phyloP scores from a whole-genome alignment of 139 green algal species.

The Bryopsis sp. region DNA sequence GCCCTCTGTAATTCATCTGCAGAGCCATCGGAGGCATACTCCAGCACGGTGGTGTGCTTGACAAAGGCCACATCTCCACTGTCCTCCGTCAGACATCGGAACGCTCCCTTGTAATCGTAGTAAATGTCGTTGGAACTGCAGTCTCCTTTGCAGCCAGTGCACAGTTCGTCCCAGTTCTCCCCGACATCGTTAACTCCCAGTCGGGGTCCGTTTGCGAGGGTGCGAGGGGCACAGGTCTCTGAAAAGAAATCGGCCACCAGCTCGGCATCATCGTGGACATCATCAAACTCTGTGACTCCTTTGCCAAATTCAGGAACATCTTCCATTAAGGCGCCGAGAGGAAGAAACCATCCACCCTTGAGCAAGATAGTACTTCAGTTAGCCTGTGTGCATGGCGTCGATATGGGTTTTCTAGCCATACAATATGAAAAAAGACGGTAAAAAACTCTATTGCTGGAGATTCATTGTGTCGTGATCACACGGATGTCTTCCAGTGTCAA shows the following conservation, averaged over 20 bases:
- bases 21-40: neutral
- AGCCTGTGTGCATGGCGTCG: neutral
- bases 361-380: neutral
- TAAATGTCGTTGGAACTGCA: neutral
- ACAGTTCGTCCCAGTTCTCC: neutral
- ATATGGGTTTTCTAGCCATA: neutral
- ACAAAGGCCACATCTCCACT: conserved; percentile 13
- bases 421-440: too few relatives aligned
- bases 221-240: neutral
- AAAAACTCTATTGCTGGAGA: too few relatives aligned
- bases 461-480: too few relatives aligned
- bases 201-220: neutral
- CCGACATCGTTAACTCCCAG: neutral
- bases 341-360: conserved; percentile 4
- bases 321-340: conserved; percentile 1
- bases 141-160: neutral
- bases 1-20: neutral
- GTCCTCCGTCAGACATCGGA: neutral
- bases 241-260: neutral
- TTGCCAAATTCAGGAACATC: neutral
- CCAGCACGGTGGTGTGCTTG: conserved; percentile 4
- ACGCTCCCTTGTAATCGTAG: neutral
- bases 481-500: too few relatives aligned
- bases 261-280: conserved; percentile 12
- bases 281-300: conserved; percentile 5